Base-by-base conservation (phyloP, 495 filamentous ascomycete genomes). In the Glonium stellatum region DNA sequence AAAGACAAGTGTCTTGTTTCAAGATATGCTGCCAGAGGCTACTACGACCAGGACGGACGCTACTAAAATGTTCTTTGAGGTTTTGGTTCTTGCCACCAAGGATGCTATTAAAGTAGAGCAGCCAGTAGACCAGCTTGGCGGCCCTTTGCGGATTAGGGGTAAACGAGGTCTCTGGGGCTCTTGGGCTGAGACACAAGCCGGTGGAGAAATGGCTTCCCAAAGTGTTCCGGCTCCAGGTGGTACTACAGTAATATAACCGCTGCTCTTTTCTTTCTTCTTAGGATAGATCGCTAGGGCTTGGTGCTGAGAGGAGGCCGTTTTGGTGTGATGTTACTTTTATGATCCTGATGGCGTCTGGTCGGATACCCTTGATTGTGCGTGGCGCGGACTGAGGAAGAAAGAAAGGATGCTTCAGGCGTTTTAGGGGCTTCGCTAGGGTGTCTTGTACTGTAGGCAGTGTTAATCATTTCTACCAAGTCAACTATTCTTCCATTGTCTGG, bases 11-110 rank as follows among this genome's bases (percentile, higher is more conserved):
- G 88, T 96, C 5, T 76, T 90, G 18, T 98, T 97, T 81, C 90
- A 96, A 70, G 89, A 96, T 39, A 80, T 98, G 48, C 80, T 96
- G 1, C 93, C 93, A 0, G 88, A 92, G 74, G 71, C 76, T 52
- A 82, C 78, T 54, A 90, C 93, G 1, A 86, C 80, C 53, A 86
- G 87, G 67, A 84, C 84, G 12, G 93, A 97, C 65, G 95, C 95
- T 2, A 97, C 93, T 41, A 96, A 96, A 78, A 96, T 98, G 92
- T 98, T 98, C 76, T 97, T 97, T 60, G 95, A 98, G 74, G 84
- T 92, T 37, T 77, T 98, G 42, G 93, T 97, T 5, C 77, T 98
- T 52, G 95, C 95, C 11, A 98, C 93, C 12, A 97, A 97, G 78
- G 95, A 97, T 73, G 93, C 93, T 37, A 87, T 98, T 69, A 92